Conservation (phyloP, 306 rosid species). For the Purshia tridentata region DNA sequence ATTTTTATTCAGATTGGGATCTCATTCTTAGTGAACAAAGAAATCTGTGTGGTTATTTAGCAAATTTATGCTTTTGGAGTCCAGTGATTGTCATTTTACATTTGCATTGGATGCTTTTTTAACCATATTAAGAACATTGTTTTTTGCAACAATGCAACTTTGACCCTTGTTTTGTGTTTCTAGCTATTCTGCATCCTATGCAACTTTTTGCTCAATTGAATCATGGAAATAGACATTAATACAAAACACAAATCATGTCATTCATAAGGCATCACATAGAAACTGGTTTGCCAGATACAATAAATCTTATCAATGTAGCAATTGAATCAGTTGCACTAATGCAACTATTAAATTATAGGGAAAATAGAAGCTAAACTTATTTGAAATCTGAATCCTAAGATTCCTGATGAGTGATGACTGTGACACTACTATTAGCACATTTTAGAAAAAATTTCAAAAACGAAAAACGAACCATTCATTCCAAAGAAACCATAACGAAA, state of each 20-base stretch:
- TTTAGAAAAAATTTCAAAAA: not conserved
- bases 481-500: not conserved
- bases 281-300: not conserved
- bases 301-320: not conserved
- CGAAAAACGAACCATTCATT: no score
- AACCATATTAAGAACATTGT: not conserved
- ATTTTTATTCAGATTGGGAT: not conserved
- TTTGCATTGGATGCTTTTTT: not conserved
- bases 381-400: not conserved
- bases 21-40: not conserved
- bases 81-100: not conserved
- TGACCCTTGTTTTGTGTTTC: slow-evolving; percentile 15
- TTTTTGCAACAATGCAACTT: slow-evolving; percentile 4
- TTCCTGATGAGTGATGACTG: not conserved
- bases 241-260: not conserved
- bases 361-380: not conserved
- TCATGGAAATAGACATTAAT: slow-evolving; percentile 8
- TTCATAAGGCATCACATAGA: not conserved
- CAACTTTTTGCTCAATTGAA: not conserved
- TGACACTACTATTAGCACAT: no score
- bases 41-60: no score
- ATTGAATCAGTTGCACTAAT: not conserved
- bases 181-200: not conserved
- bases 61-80: not conserved
- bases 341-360: not conserved